Percentiles rank a stretch among this genome's conserved stretches.
Conservation (phyloP, 140 eudicot genomes). For the Anethum foeniculum region DNA sequence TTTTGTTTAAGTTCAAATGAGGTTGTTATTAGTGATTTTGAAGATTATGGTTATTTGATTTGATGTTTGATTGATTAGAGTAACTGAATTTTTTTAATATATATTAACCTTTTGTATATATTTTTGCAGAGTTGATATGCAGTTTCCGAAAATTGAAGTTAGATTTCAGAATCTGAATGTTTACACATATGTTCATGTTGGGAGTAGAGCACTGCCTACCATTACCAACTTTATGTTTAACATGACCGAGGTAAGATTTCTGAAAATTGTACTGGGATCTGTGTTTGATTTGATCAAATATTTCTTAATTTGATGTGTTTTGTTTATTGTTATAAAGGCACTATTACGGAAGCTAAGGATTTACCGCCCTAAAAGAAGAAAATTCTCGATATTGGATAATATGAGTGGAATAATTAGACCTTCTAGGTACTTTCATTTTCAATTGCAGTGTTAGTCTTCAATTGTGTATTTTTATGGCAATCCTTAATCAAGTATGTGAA, state of each 20-base stretch:
- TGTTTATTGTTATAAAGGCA: constrained; percentile 42
- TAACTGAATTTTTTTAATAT: background rate
- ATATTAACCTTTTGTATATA: background rate
- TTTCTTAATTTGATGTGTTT: background rate
- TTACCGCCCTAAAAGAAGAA: constrained; percentile 56
- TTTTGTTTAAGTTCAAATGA: background rate
- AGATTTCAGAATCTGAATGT: constrained; percentile 76
- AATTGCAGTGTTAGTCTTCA: constrained; percentile 2
- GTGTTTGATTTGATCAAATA: background rate
- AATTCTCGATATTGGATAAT: constrained; percentile 69
- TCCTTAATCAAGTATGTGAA: constrained; percentile 13
- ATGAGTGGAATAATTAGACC: constrained; percentile 87
- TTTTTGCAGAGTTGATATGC: constrained; percentile 78
- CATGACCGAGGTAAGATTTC: constrained; percentile 71
- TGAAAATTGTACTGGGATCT: background rate
- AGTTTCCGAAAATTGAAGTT: constrained; percentile 85
- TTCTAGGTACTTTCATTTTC: constrained; percentile 55
- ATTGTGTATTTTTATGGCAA: constrained; percentile 4
- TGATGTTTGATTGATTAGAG: background rate
- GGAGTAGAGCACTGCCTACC: constrained; percentile 97
- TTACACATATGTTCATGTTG: constrained; percentile 74
- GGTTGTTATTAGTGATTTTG: background rate
- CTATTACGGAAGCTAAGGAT: constrained; percentile 56
- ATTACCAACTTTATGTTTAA: constrained; percentile 80
- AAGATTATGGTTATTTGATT: background rate